phyloP scores from a whole-genome alignment of 805 yeast species.

The Monosporozyma siamensis region DNA sequence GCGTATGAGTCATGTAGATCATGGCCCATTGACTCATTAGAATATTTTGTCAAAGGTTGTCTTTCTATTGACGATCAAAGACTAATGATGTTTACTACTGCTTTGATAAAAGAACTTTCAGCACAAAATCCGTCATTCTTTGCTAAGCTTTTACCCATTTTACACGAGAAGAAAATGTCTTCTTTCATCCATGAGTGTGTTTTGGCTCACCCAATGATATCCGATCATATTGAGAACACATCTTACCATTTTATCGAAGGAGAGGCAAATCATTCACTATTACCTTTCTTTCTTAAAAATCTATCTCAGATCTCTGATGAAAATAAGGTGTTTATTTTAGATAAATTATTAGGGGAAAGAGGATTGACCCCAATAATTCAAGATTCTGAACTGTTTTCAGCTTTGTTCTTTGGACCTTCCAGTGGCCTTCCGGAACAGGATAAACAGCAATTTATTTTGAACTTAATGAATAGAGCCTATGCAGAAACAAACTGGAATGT shows the following conservation, averaged over 20 bases:
- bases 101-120: not conserved
- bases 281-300: not conserved
- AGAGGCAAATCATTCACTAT: not conserved
- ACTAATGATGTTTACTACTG: not conserved
- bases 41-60: conserved; percentile 1
- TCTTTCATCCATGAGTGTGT: not conserved
- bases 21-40: not conserved
- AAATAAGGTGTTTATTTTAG: not conserved
- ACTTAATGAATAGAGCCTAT: not conserved
- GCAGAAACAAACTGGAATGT: not conserved
- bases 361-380: not conserved
- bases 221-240: not conserved
- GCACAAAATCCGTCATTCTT: not conserved
- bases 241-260: not conserved
- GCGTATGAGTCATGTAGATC: not conserved
- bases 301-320: not conserved
- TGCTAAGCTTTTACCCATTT: not conserved
- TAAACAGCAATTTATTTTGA: not conserved
- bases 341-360: not conserved
- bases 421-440: not conserved
- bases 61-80: not conserved
- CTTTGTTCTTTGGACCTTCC: not conserved
- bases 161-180: not conserved
- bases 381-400: not conserved
- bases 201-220: not conserved